Percentiles rank a stretch among this genome's conserved stretches.
phyloP scores from a whole-genome alignment of 1,284 basidiomycete genomes.

The Tylopilus sp. region DNA sequence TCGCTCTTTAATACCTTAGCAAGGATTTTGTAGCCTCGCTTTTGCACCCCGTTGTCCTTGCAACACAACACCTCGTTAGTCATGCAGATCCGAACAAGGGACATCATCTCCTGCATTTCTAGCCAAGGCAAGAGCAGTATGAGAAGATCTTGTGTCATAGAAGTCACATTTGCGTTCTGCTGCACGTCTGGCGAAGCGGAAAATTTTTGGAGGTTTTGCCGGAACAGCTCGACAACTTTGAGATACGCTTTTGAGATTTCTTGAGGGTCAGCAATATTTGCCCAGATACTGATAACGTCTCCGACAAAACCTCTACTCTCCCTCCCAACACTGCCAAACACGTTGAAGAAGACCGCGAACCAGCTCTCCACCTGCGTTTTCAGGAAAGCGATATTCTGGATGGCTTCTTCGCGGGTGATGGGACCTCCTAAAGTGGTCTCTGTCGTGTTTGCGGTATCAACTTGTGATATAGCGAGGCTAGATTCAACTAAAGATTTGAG shows the following conservation, averaged over 20 bases:
- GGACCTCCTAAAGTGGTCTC: constrained; percentile 19
- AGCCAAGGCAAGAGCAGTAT: constrained; percentile 81
- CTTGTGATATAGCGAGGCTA: constrained; percentile 47
- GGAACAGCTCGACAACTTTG: constrained; percentile 78
- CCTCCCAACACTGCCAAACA: constrained; percentile 82
- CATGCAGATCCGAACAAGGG: constrained; percentile 64
- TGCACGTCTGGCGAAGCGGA: constrained; percentile 30
- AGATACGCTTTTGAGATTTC: constrained; percentile 78
- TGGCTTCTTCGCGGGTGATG: constrained; percentile 54
- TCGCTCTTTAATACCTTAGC: constrained; percentile 66
- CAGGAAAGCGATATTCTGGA: constrained; percentile 71
- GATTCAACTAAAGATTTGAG: constrained; percentile 81
- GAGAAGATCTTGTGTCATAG: constrained; percentile 87
- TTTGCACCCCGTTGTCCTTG: constrained; percentile 88
- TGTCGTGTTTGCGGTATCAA: constrained; percentile 33
- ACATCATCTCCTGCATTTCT: constrained; percentile 53
- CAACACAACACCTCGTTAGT: constrained; percentile 60
- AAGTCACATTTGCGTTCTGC: constrained; percentile 41
- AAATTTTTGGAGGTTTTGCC: constrained; percentile 56
- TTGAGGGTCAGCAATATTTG: constrained; percentile 70
- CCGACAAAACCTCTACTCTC: constrained; percentile 83
- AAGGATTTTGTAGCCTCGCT: constrained; percentile 91
- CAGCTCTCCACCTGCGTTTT: constrained; percentile 84
- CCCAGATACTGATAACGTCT: constrained; percentile 86
- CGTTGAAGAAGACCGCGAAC: constrained; percentile 93